A percentile compares a stretch with the other conserved stretches of the same genome.
Conservation (phyloP, 1,284 basidiomycete genomes). For the Apiotrichum laibachii region DNA sequence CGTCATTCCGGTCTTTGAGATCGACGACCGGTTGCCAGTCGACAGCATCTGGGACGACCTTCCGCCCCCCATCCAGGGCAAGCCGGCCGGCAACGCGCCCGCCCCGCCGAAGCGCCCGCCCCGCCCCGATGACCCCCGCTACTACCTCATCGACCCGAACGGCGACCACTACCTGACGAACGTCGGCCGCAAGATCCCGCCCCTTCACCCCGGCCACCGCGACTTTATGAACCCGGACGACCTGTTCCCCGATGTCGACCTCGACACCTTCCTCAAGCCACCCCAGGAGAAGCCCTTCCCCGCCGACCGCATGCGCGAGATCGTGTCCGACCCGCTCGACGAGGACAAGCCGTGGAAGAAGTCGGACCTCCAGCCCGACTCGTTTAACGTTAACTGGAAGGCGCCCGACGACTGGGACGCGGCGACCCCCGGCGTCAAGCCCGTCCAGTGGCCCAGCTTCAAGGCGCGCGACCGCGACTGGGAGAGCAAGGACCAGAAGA, state of each 20-base stretch:
- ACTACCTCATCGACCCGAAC: constrained; percentile 30
- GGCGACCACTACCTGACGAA: constrained; percentile 34
- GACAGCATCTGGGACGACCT: constrained; percentile 8
- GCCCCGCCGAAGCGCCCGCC: neutral
- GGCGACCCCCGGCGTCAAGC: constrained; percentile 22
- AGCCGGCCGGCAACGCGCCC: neutral
- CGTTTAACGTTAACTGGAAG: constrained; percentile 37
- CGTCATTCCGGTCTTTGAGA: neutral
- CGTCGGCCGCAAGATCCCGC: constrained; percentile 25
- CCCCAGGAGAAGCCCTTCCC: constrained; percentile 32
- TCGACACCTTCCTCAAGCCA: constrained; percentile 19
- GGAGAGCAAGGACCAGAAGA: constrained; percentile 31
- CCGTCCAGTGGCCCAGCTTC: constrained; percentile 36
- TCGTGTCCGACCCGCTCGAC: constrained; percentile 28
- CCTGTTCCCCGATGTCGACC: constrained; percentile 40
- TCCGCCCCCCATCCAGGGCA: constrained; percentile 3
- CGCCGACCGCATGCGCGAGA: constrained; percentile 23
- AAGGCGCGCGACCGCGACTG: constrained; percentile 22
- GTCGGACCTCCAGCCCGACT: constrained; percentile 16
- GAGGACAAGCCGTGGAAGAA: constrained; percentile 1
- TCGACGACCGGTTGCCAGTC: neutral
- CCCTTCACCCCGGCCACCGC: constrained; percentile 34
- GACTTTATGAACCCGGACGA: constrained; percentile 24
- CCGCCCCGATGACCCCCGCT: constrained; percentile 4
- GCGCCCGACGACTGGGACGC: constrained; percentile 35